A percentile compares a stretch with the other conserved stretches of the same genome.
These are phyloP conservation scores for Zasmidium cellare DNA, from an alignment of 2,329 filamentous ascomycete genomes.

Conservation along the genomic window DNA sequence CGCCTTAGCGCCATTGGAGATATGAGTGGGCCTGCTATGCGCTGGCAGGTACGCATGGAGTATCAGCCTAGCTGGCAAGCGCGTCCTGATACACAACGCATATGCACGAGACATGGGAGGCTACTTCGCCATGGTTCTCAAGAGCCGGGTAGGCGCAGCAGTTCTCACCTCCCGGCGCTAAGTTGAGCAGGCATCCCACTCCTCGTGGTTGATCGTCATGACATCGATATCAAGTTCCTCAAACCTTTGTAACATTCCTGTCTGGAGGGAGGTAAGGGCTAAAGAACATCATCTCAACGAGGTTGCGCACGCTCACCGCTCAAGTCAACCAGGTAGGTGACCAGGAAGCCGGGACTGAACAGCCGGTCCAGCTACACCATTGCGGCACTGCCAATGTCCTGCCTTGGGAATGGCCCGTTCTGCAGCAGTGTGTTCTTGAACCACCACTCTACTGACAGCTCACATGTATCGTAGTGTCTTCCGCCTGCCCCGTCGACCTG, in stretches of 20 bases:
- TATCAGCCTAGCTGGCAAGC: neutral
- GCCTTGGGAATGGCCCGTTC: too few species aligned
- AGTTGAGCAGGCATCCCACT: neutral
- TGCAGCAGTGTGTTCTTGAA: neutral
- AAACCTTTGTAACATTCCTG: neutral
- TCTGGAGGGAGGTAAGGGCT: neutral
- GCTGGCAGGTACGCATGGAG: neutral
- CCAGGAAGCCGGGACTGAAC: neutral
- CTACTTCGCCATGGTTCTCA: neutral
- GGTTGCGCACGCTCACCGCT: neutral
- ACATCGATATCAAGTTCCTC: neutral
- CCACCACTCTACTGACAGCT: neutral
- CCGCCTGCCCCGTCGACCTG: neutral
- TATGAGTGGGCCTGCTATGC: neutral
- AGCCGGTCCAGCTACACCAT: neutral
- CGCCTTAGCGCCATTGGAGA: neutral
- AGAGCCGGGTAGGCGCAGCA: neutral
- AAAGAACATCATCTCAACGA: neutral
- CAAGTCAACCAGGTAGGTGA: neutral
- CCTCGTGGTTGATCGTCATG: neutral
- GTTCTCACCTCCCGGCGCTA: neutral
- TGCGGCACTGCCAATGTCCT: too few species aligned
- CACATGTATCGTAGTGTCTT: neutral
- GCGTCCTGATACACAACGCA: too few species aligned
- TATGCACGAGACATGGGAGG: neutral